Evolutionary conservation across 202 grass and related monocot genomes (phyloP).

Genomic region (Miscanthus sacchariflorus): DNA sequence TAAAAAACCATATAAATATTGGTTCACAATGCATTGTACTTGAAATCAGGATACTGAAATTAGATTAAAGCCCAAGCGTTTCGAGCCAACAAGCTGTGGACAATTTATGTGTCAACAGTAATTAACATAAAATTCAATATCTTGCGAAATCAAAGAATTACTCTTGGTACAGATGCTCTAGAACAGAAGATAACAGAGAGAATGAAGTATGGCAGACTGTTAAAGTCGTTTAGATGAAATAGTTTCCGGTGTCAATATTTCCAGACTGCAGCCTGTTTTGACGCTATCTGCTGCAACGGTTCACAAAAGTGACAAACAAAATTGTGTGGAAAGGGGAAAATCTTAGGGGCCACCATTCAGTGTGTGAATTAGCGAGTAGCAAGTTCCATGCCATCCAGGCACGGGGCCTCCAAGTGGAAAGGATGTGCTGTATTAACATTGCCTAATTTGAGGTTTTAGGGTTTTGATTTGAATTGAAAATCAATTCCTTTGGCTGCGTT

Average conservation of each 20-base stretch:
- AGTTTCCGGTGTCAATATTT: slow-evolving; percentile 43
- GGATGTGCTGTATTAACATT: slow-evolving; percentile 4
- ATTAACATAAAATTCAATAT: not conserved
- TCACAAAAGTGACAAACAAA: slow-evolving; percentile 44
- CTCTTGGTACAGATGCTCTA: not conserved
- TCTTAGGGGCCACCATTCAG: slow-evolving; percentile 1
- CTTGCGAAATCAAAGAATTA: not conserved
- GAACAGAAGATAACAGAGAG: not conserved
- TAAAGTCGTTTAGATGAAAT: slow-evolving; percentile 14
- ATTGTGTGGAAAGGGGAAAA: not conserved
- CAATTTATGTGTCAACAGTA: not conserved
- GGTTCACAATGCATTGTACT: too few species aligned
- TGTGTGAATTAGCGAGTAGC: slow-evolving; percentile 29
- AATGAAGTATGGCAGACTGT: not conserved
- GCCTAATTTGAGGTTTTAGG: slow-evolving; percentile 31
- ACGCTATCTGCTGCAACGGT: slow-evolving; percentile 20
- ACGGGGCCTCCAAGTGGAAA: not conserved
- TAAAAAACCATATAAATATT: too few species aligned
- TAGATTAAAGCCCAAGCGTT: not conserved
- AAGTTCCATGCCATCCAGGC: slow-evolving; percentile 37
- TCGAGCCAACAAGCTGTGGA: not conserved
- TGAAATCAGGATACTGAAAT: not conserved
- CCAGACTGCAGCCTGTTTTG: not conserved
- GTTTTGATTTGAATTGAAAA: slow-evolving; percentile 38
- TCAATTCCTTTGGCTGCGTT: slow-evolving; percentile 61